Percentiles rank a stretch among this genome's conserved stretches.
Conservation (phyloP, 495 filamentous ascomycete species). For the Xanthoparmelia taractica region DNA sequence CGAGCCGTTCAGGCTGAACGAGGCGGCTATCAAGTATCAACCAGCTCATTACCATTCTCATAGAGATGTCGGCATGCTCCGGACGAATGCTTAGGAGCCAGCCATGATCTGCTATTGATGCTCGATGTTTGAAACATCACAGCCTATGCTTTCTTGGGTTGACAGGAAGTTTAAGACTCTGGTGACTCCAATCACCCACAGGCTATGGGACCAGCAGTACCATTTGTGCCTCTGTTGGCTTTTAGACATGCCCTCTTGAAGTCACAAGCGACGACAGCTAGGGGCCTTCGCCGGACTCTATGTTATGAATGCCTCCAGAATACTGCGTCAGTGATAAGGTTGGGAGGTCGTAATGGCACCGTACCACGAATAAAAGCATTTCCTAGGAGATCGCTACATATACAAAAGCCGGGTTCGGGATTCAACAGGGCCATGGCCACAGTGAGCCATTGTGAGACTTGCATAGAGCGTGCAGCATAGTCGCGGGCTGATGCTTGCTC, state of each 20-base stretch:
- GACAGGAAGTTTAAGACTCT: background rate
- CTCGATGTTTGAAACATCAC: background rate
- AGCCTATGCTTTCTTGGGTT: background rate
- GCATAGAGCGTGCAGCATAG: background rate
- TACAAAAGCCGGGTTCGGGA: background rate
- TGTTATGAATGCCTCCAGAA: slow-evolving; percentile 2
- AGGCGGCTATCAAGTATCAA: too few species aligned
- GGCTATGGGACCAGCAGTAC: background rate
- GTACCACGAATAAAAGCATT: background rate
- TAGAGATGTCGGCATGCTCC: background rate
- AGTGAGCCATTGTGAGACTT: slow-evolving; percentile 17
- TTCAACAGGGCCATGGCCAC: slow-evolving; percentile 13
- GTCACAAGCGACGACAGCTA: background rate
- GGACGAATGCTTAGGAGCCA: background rate
- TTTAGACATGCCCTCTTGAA: slow-evolving; percentile 4
- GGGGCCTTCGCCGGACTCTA: background rate
- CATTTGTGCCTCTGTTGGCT: slow-evolving; percentile 1
- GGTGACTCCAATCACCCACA: background rate
- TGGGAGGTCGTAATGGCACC: background rate
- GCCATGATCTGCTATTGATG: background rate
- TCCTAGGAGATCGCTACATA: background rate
- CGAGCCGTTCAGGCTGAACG: too few species aligned
- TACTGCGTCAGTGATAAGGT: background rate
- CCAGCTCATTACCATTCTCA: too few species aligned
- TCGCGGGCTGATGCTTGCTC: background rate